Evolutionary conservation across 306 rosid genomes (phyloP), one percentile per base, ranked within the genome.

Genomic region (Geum urbanum): DNA sequence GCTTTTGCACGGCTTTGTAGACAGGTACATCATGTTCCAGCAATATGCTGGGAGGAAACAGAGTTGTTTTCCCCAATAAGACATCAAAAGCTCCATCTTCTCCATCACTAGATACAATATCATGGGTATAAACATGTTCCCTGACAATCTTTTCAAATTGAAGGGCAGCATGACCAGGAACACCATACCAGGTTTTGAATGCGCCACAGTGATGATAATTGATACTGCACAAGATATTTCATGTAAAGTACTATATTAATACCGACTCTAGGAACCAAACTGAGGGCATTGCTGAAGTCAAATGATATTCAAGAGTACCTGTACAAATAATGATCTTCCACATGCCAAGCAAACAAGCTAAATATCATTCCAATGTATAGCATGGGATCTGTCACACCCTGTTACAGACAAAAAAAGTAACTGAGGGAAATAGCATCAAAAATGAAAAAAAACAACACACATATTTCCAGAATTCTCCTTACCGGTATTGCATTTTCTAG

Each of bases 341-440:
- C 99, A 16, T 95, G 97, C 99, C 99, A 95, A 32, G 97, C 99
- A 84, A 95, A 95, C 88, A 95, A 77, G 66, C 99, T 95, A 73
- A 95, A 95, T 52, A 95, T 83, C 97, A 95, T 95, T 73, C 97
- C 97, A 77, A 95, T 86, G 87, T 95, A 95, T 20, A 95, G 83
- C 99, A 95, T 95, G 49, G 99, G 97, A 72, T 91, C 99, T 3
- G 97, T 91, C 52, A 95, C 96, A 64, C 99, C 99, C 97, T 95
- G 86, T 66, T 77, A 87, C 57, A 74, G 60, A 82, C 58, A 81
- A 70, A 14, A n/a, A 55, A 7, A 69, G 73, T 47, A 73, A 64
- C 63, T 35, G 71, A 73, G 20, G 46, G 24, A 68, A 64, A 52
- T 39, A 47, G 27, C 50, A 72, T 13, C 45, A 53, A 39, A 62